These are phyloP conservation scores for Globisporangium apiculatum DNA, from an alignment of 352 stramenopile species.

Conservation along the genomic window DNA sequence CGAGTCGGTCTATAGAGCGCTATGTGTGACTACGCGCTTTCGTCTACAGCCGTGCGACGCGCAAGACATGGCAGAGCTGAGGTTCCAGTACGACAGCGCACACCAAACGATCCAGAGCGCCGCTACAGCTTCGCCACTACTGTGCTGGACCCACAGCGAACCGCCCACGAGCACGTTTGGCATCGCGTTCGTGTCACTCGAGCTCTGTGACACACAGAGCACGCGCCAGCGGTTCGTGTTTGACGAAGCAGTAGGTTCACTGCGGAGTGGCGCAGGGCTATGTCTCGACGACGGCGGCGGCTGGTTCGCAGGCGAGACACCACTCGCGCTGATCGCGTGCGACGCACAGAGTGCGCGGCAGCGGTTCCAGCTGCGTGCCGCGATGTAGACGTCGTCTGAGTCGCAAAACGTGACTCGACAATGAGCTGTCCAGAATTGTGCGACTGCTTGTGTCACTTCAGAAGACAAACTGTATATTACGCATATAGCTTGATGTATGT, in stretches of 20 bases:
- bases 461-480: too few species aligned
- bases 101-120: conserved; percentile 2
- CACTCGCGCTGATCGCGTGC: conserved; percentile 3
- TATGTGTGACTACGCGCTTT: conserved; percentile 1
- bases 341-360: conserved; percentile 4
- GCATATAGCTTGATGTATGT: too few species aligned
- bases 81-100: conserved; percentile 7
- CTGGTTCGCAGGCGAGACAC: conserved; percentile 6
- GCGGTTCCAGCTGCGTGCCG: conserved; percentile 1
- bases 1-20: conserved; percentile 9
- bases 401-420: too few species aligned
- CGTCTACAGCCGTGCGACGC: conserved; percentile 3
- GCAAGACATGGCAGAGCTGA: background rate
- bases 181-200: conserved; percentile 1
- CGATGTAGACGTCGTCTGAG: too few species aligned
- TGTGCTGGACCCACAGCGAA: conserved; percentile 9
- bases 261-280: conserved; percentile 1
- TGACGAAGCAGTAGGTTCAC: background rate
- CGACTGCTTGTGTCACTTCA: too few species aligned
- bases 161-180: background rate
- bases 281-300: conserved; percentile 11
- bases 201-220: conserved; percentile 1
- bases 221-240: conserved; percentile 4
- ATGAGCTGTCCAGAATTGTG: too few species aligned
- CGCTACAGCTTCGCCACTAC: background rate